phyloP scores from a whole-genome alignment of 2,329 filamentous ascomycete species.

The Aspergillus awamori region DNA sequence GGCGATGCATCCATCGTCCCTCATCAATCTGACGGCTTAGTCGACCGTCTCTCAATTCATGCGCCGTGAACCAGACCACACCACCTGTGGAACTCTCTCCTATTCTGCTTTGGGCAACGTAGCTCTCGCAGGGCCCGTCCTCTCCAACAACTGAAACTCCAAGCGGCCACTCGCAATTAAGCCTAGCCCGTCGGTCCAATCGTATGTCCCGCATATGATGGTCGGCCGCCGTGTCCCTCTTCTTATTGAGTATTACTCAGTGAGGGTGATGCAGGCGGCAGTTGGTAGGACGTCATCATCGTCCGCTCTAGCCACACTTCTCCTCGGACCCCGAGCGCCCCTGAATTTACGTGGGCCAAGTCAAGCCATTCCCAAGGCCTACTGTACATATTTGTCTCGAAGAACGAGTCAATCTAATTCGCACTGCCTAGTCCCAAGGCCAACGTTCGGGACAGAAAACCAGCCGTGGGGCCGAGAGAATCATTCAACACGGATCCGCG shows the following conservation, averaged over 20 bases:
- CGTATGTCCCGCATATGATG: neutral
- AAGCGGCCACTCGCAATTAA: slow-evolving; percentile 10
- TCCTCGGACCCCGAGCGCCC: slow-evolving; percentile 5
- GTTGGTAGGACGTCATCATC: slow-evolving; percentile 3
- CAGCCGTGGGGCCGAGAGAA: slow-evolving; percentile 17
- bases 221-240: neutral
- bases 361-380: neutral
- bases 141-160: slow-evolving; percentile 5
- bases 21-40: slow-evolving; percentile 5
- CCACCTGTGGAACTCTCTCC: slow-evolving; percentile 2
- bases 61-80: neutral
- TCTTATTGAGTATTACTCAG: neutral
- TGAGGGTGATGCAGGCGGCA: slow-evolving; percentile 1
- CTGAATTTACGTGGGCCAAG: slow-evolving; percentile 9
- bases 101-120: slow-evolving; percentile 5
- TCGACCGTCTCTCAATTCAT: neutral
- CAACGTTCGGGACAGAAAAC: slow-evolving; percentile 10
- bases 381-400: neutral
- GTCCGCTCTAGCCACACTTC: slow-evolving; percentile 7
- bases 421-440: neutral
- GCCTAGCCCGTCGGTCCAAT: slow-evolving; percentile 4
- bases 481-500: slow-evolving; percentile 16
- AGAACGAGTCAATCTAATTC: neutral
- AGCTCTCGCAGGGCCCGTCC: neutral
- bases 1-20: slow-evolving; percentile 1